A percentile compares a stretch with the other conserved stretches of the same genome.
These are phyloP conservation scores for Oryza rufipogon DNA, from an alignment of 176 grass and related monocot genomes.

Conservation along the genomic window DNA sequence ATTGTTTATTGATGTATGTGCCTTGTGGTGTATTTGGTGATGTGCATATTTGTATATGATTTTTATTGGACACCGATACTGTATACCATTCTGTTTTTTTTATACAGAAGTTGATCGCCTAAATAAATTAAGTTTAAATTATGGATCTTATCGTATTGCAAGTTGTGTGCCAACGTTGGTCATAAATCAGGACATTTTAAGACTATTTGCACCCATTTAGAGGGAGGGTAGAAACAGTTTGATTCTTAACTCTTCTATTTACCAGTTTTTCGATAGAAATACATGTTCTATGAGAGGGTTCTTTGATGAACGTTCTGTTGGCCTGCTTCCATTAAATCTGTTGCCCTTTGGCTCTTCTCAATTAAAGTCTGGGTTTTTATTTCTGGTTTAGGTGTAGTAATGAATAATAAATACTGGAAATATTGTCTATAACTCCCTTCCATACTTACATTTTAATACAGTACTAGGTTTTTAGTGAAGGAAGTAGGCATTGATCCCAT, in stretches of 20 bases:
- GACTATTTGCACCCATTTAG: neutral
- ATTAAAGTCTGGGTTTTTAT: conserved; percentile 2
- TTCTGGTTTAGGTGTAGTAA: conserved; percentile 1
- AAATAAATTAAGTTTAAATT: neutral
- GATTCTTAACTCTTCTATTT: neutral
- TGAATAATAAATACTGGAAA: neutral
- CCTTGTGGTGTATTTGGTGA: neutral
- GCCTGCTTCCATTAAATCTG: conserved; percentile 11
- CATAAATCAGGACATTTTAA: neutral
- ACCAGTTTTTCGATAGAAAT: neutral
- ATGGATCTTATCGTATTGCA: neutral
- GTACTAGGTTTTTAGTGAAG: neutral
- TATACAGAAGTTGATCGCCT: neutral
- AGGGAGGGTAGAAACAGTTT: neutral
- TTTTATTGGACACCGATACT: neutral
- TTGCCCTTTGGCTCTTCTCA: neutral
- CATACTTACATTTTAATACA: neutral
- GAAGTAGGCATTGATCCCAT: neutral
- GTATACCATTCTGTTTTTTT: neutral
- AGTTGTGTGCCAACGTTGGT: neutral
- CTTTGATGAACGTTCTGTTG: neutral
- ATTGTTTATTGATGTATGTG: neutral
- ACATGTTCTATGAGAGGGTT: neutral
- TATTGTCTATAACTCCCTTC: neutral
- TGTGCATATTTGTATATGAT: neutral